phyloP scores from a whole-genome alignment of 176 grass and related monocot genomes.

The Cenchrus americanus region DNA sequence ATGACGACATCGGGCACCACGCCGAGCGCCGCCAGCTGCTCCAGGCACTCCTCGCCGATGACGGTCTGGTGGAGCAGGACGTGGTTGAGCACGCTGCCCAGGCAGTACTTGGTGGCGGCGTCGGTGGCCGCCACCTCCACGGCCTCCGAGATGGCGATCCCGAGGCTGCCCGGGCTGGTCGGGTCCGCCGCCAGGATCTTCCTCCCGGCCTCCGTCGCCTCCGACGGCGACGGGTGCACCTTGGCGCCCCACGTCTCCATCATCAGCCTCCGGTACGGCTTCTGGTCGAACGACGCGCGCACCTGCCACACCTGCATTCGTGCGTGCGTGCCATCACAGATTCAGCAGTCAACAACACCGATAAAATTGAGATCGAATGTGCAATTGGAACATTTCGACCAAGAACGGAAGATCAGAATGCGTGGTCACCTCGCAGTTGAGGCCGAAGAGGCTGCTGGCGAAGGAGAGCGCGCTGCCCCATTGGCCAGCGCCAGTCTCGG shows the following conservation, averaged over 20 bases:
- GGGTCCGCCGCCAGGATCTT: constrained; percentile 65
- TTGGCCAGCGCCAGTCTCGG: constrained; percentile 91
- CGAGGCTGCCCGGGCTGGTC: constrained; percentile 80
- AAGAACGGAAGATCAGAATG: too few relatives aligned
- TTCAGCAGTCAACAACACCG: not conserved
- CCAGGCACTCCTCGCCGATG: constrained; percentile 89
- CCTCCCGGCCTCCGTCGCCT: constrained; percentile 61
- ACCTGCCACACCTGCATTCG: constrained; percentile 81
- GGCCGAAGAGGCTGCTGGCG: constrained; percentile 83
- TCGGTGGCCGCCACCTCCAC: constrained; percentile 76
- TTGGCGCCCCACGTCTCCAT: constrained; percentile 98
- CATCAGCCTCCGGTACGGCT: constrained; percentile 88
- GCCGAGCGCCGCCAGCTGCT: constrained; percentile 73
- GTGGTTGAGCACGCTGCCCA: constrained; percentile 95
- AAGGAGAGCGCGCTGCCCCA: constrained; percentile 98
- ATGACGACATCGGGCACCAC: constrained; percentile 75
- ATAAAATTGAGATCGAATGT: not conserved
- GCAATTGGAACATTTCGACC: too few relatives aligned
- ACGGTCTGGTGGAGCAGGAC: constrained; percentile 93
- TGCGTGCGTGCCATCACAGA: not conserved
- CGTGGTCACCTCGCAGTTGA: constrained; percentile 68
- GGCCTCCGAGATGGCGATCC: constrained; percentile 94
- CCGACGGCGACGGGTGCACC: constrained; percentile 85
- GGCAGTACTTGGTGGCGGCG: constrained; percentile 89
- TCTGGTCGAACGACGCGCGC: constrained; percentile 93